Percentiles rank a stretch among this genome's conserved stretches.
Evolutionary conservation across 352 stramenopile species (phyloP).

Genomic region (Globisporangium alternatum): DNA sequence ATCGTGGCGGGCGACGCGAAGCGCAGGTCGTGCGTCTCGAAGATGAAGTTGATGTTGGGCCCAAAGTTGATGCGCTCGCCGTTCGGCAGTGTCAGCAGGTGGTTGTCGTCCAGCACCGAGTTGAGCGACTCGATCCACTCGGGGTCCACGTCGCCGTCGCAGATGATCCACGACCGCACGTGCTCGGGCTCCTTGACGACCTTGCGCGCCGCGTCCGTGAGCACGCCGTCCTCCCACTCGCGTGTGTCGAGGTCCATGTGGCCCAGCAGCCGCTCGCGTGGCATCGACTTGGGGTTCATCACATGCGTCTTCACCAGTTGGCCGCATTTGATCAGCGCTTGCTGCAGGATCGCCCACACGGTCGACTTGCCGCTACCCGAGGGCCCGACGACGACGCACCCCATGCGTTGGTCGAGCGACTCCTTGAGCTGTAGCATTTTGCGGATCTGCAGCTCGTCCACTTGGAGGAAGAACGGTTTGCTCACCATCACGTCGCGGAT

Average conservation of each 20-base stretch:
- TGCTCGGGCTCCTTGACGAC: conserved; percentile 89
- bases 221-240: conserved; percentile 94
- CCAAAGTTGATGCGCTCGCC: conserved; percentile 95
- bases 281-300: conserved; percentile 97
- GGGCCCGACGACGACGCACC: conserved; percentile 92
- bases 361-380: conserved; percentile 93
- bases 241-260: conserved; percentile 95
- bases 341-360: conserved; percentile 92
- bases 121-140: conserved; percentile 97
- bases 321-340: conserved; percentile 80
- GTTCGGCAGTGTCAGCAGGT: conserved; percentile 94
- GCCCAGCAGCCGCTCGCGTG: conserved; percentile 86
- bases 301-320: conserved; percentile 91
- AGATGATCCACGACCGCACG: conserved; percentile 94
- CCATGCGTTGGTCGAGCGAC: conserved; percentile 93
- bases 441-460: conserved; percentile 89
- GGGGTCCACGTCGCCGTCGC: conserved; percentile 94
- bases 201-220: conserved; percentile 89
- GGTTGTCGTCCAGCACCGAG: conserved; percentile 95
- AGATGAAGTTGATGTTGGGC: conserved; percentile 95
- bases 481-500: conserved; percentile 89
- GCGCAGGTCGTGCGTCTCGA: conserved; percentile 94
- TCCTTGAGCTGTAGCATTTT: conserved; percentile 97
- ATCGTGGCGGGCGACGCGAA: conserved; percentile 96
- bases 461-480: conserved; percentile 86